Evolutionary conservation across 805 yeast species (phyloP).

Genomic region (Metschnikowia kofuensis): DNA sequence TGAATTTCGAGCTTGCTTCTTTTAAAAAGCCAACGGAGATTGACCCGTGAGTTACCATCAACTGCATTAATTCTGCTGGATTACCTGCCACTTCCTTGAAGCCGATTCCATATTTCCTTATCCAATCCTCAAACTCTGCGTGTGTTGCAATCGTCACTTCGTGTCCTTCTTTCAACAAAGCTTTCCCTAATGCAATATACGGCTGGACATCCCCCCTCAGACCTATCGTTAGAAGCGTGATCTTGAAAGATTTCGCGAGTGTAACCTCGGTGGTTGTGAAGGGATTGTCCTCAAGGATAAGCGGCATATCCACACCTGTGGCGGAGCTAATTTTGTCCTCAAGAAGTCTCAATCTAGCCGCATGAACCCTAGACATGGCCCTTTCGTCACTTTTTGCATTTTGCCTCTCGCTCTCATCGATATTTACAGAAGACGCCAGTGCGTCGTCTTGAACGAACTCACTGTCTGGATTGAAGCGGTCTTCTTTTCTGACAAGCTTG

Average conservation of each 20-base stretch:
- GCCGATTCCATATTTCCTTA: conserved; percentile 59
- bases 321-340: conserved; percentile 63
- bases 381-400: conserved; percentile 4
- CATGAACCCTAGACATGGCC: conserved; percentile 32
- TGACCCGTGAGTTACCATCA: conserved; percentile 89
- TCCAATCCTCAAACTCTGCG: conserved; percentile 74
- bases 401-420: conserved; percentile 6
- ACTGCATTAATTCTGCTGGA: conserved; percentile 86
- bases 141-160: conserved; percentile 83
- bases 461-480: conserved; percentile 41
- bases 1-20: conserved; percentile 78
- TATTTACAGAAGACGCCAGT: conserved; percentile 6
- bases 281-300: conserved; percentile 66
- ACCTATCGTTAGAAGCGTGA: conserved; percentile 83
- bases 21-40: conserved; percentile 77
- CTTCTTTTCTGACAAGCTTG: conserved; percentile 19
- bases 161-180: conserved; percentile 78
- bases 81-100: conserved; percentile 85
- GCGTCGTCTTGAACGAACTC: conserved; percentile 3
- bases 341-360: conserved; percentile 61
- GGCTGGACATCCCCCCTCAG: conserved; percentile 98
- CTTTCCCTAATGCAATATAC: conserved; percentile 84
- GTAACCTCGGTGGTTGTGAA: conserved; percentile 46
- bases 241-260: conserved; percentile 53
- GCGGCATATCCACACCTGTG: conserved; percentile 64